Evolutionary conservation across 176 grass and related monocot species (phyloP), one percentile per base, ranked within the genome.

Genomic region (Canna indica): DNA sequence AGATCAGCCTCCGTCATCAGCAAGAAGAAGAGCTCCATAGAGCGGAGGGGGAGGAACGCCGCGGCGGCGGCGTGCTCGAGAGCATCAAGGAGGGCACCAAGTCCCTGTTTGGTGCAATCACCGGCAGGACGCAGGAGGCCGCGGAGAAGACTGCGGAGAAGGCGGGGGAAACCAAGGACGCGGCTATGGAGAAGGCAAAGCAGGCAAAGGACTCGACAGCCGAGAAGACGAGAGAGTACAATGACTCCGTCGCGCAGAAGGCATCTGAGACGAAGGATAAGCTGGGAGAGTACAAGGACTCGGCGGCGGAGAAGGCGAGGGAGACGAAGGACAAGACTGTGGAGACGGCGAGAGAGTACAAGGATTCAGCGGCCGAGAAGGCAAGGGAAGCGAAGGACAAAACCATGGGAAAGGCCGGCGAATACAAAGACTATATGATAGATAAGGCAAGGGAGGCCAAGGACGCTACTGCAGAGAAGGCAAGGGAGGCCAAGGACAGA

Each of bases 61-160:
- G n/a, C 4, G 54, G 46, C 0, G 36, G 82, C 15, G 85, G 91
- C 73, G 82, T 96, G 67, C 52, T 96, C 32, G 85, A 39, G 44
- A 90, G 82, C 73, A 67, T 87, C 31, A 81, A 85, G 79, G 80
- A 85, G 53, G 81, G 85, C 62, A 71, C 85, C 57, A 87, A 77
- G 74, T 85, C 83, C 32, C 32, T 87, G 1, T 64, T 81, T 0
- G 81, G 72, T 45, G 69, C 73, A 10, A 76, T 90, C 26, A 81
- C 79, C 16, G 73, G 77, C 46, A 73, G 74, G 27, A 64, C 80
- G 41, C 80, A 84, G 2, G 77, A 71, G 59, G 72, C 77, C 54
- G 46, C 33, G 0, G 83, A 79, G 29, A 76, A 39, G 46, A 52
- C 45, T 15, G 87, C 80, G 41, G 77, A 84, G 2, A 73, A 71